Percentiles rank a stretch among this genome's conserved stretches.
Conservation (phyloP, 2,329 filamentous ascomycete species). For the Penicillium sp. region DNA sequence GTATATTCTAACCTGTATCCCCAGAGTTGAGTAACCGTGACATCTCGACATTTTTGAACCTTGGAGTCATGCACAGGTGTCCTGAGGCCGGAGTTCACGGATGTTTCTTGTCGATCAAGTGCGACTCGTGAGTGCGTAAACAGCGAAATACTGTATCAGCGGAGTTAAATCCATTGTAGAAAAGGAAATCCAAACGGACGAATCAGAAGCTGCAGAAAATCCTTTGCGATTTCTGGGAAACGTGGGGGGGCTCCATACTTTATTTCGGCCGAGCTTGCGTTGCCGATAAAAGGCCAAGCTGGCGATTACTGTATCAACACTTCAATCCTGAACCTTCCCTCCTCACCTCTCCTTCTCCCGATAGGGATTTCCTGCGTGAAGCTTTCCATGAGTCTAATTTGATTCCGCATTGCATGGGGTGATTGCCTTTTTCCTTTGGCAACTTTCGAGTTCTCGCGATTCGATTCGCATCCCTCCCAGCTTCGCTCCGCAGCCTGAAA, state of each 20-base stretch:
- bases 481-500: background rate
- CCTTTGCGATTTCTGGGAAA: background rate
- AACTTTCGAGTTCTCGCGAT: background rate
- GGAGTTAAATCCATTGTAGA: background rate
- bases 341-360: background rate
- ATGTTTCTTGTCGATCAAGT: background rate
- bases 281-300: conserved; percentile 28
- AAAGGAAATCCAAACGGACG: background rate
- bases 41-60: background rate
- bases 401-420: background rate
- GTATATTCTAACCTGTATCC: background rate
- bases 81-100: too few species aligned
- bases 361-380: background rate
- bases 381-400: background rate
- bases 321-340: conserved; percentile 1
- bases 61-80: too few species aligned
- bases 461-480: background rate
- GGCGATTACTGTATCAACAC: conserved; percentile 18
- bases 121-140: background rate
- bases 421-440: background rate
- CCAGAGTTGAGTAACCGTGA: background rate
- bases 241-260: conserved; percentile 13
- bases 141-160: background rate
- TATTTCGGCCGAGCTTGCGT: conserved; percentile 18
- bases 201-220: conserved; percentile 7